These are phyloP conservation scores for Calocybe gangraenosa DNA, from an alignment of 768 basidiomycete species.

Conservation along the genomic window DNA sequence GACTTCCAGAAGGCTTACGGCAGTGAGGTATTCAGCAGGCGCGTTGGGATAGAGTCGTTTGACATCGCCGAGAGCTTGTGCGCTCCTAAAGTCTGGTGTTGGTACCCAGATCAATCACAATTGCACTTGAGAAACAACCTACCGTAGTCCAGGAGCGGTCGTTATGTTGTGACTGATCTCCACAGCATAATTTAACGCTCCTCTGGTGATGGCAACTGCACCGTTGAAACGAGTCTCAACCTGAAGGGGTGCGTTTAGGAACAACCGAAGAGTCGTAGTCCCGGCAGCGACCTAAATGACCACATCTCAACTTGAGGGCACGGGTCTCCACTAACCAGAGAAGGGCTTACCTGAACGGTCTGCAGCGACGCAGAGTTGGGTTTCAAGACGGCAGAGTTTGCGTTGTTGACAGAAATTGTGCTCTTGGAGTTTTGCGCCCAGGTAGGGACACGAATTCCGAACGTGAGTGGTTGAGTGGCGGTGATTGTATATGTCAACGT, in stretches of 20 bases:
- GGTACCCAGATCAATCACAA: not conserved
- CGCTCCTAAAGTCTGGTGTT: slow-evolving; percentile 23
- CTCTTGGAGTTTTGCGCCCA: slow-evolving; percentile 33
- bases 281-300: slow-evolving; percentile 18
- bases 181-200: slow-evolving; percentile 34
- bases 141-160: slow-evolving; percentile 29
- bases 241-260: slow-evolving; percentile 28
- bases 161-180: slow-evolving; percentile 32
- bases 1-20: slow-evolving; percentile 21
- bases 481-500: slow-evolving; percentile 31
- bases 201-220: slow-evolving; percentile 32
- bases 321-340: not conserved
- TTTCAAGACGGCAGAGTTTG: slow-evolving; percentile 16
- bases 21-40: slow-evolving; percentile 29
- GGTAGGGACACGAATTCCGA: slow-evolving; percentile 34
- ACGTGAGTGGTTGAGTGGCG: slow-evolving; percentile 26
- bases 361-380: slow-evolving; percentile 29
- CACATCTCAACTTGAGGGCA: not conserved
- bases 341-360: slow-evolving; percentile 21
- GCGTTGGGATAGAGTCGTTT: slow-evolving; percentile 31
- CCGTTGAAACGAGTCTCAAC: slow-evolving; percentile 31
- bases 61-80: slow-evolving; percentile 31
- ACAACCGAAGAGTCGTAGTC: slow-evolving; percentile 26
- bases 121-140: not conserved
- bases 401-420: slow-evolving; percentile 29